These are phyloP conservation scores for Aureobasidium sp. DNA, from an alignment of 2,329 filamentous ascomycete genomes.

Conservation along the genomic window DNA sequence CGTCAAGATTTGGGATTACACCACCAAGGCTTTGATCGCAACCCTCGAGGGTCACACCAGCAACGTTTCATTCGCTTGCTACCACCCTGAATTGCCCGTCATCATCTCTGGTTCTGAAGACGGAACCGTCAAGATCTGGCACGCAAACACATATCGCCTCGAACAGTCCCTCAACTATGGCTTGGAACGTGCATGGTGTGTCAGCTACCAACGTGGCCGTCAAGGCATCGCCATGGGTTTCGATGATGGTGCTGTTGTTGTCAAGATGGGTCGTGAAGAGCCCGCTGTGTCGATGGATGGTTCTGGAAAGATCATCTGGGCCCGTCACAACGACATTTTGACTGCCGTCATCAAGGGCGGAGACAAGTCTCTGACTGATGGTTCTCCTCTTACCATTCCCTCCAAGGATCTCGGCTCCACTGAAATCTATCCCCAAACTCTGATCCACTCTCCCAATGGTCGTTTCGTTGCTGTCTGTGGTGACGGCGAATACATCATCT, in stretches of 20 bases:
- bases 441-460: slow-evolving; percentile 93
- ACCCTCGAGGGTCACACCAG: slow-evolving; percentile 95
- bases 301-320: slow-evolving; percentile 94
- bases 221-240: slow-evolving; percentile 94
- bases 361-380: slow-evolving; percentile 77
- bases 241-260: slow-evolving; percentile 93
- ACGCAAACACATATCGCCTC: slow-evolving; percentile 92
- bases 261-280: slow-evolving; percentile 95
- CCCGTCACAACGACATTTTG: slow-evolving; percentile 88
- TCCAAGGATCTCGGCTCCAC: slow-evolving; percentile 94
- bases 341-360: slow-evolving; percentile 92
- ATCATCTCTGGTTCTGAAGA: slow-evolving; percentile 98
- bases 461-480: slow-evolving; percentile 85
- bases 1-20: slow-evolving; percentile 99
- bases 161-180: slow-evolving; percentile 96
- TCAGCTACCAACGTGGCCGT: slow-evolving; percentile 88
- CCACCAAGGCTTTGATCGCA: slow-evolving; percentile 92
- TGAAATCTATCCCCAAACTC: slow-evolving; percentile 91
- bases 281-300: slow-evolving; percentile 96
- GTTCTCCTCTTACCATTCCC: slow-evolving; percentile 73
- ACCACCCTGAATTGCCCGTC: slow-evolving; percentile 91
- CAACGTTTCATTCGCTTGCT: slow-evolving; percentile 97
- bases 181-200: slow-evolving; percentile 94
- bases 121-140: slow-evolving; percentile 96
- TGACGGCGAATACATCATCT: slow-evolving; percentile 98